phyloP scores from a whole-genome alignment of 768 basidiomycete species.

The Auriscalpium microsporum region DNA sequence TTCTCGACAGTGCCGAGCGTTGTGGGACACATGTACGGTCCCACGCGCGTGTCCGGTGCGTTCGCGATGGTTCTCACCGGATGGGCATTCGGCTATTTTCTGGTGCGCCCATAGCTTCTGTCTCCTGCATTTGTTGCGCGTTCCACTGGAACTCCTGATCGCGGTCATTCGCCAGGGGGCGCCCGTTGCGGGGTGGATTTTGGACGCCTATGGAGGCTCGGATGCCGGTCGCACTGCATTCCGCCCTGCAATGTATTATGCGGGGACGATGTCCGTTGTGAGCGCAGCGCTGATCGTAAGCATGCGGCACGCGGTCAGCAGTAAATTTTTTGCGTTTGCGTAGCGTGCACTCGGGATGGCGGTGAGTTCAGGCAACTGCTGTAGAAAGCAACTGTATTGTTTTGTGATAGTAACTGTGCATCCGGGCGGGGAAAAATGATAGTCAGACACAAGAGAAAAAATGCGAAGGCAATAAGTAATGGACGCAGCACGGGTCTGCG shows the following conservation, averaged over 20 bases:
- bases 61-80: conserved; percentile 28
- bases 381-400: not conserved
- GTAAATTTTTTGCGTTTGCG: not conserved
- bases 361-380: too few species aligned
- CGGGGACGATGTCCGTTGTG: conserved; percentile 20
- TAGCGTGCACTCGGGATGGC: not conserved
- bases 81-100: conserved; percentile 23
- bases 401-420: not conserved
- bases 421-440: not conserved
- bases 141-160: too few species aligned
- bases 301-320: conserved; percentile 3
- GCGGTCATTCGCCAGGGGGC: conserved; percentile 16
- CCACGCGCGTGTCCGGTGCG: conserved; percentile 22
- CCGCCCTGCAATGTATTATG: conserved; percentile 25
- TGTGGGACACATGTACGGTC: conserved; percentile 22
- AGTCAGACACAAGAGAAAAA: not conserved
- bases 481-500: not conserved
- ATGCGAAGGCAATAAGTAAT: not conserved
- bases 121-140: too few species aligned
- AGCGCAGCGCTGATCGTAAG: conserved; percentile 15
- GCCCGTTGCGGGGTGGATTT: conserved; percentile 22
- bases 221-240: conserved; percentile 17
- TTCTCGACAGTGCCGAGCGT: conserved; percentile 27
- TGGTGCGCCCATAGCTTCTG: conserved; percentile 8
- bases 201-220: conserved; percentile 20